phyloP scores from a whole-genome alignment of 2,329 filamentous ascomycete genomes.

The Plenodomus biglobosus region DNA sequence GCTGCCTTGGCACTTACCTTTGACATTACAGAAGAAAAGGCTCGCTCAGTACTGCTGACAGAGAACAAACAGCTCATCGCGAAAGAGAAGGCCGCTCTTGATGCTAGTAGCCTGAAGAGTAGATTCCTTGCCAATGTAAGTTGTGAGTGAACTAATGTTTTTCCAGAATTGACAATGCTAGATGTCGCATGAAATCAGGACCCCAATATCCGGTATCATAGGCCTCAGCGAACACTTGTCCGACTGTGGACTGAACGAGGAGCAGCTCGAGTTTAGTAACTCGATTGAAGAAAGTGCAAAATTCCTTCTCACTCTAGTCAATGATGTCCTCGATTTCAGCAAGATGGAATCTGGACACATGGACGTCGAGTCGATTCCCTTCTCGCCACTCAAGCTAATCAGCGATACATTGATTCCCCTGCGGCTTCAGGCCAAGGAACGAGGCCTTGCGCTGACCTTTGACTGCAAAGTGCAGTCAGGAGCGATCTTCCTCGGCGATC shows the following conservation, averaged over 20 bases:
- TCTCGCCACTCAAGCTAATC: conserved; percentile 54
- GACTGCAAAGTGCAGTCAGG: conserved; percentile 55
- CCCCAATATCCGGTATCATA: conserved; percentile 12
- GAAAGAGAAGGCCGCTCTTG: conserved; percentile 7
- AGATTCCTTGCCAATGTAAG: conserved; percentile 13
- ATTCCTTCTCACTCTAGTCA: conserved; percentile 51
- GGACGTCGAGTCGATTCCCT: conserved; percentile 57
- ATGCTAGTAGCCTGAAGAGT: conserved; percentile 9
- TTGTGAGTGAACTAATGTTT: not conserved
- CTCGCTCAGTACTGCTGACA: conserved; percentile 2
- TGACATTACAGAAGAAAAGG: conserved; percentile 9
- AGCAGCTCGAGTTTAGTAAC: conserved; percentile 36
- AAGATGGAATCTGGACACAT: conserved; percentile 52
- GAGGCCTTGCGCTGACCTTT: conserved; percentile 60
- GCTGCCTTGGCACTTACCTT: conserved; percentile 9
- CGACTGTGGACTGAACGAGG: conserved; percentile 4
- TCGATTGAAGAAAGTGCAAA: conserved; percentile 61
- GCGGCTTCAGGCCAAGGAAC: conserved; percentile 15
- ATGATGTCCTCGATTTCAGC: conserved; percentile 50
- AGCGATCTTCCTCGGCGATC: conserved; percentile 48
- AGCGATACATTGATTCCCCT: conserved; percentile 53
- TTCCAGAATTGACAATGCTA: not conserved
- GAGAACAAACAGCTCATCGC: conserved; percentile 7
- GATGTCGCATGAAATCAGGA: conserved; percentile 16
- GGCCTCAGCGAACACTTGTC: conserved; percentile 11